phyloP scores from a whole-genome alignment of 345 rosid species.

The Bruguiera sexangula region DNA sequence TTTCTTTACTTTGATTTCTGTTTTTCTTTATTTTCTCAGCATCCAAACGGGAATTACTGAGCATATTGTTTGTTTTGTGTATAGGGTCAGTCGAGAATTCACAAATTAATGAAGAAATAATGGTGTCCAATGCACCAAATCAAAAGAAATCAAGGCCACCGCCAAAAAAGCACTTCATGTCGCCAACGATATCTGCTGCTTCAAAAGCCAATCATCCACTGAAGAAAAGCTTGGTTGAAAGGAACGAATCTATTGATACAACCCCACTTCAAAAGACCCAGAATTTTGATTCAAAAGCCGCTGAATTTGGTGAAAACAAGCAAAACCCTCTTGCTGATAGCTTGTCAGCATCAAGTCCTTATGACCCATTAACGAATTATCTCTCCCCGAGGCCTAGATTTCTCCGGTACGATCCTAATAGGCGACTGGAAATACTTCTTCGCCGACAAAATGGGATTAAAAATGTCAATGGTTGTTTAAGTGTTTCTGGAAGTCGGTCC shows the following conservation, averaged over 20 bases:
- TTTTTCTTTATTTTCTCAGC: too few species aligned
- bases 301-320: not conserved
- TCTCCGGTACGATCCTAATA: slow-evolving; percentile 35
- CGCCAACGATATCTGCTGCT: slow-evolving; percentile 31
- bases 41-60: not conserved
- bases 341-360: slow-evolving; percentile 16
- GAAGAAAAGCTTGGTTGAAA: slow-evolving; percentile 40
- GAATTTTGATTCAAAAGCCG: not conserved
- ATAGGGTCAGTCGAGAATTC: slow-evolving; percentile 37
- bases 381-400: slow-evolving; percentile 46
- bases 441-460: slow-evolving; percentile 20
- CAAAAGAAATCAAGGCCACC: slow-evolving; percentile 15
- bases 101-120: slow-evolving; percentile 4
- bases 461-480: slow-evolving; percentile 8
- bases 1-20: too few species aligned
- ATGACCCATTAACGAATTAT: slow-evolving; percentile 29
- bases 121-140: slow-evolving; percentile 3
- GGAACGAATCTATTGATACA: slow-evolving; percentile 22
- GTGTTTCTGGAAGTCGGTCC: slow-evolving; percentile 1
- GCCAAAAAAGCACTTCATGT: slow-evolving; percentile 27
- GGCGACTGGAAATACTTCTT: slow-evolving; percentile 29
- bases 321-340: not conserved
- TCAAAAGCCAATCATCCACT: slow-evolving; percentile 29
- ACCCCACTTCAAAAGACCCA: slow-evolving; percentile 13
- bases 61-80: not conserved